Evolutionary conservation across 139 green algal species (phyloP).

Genomic region (Picochlorum sp.): DNA sequence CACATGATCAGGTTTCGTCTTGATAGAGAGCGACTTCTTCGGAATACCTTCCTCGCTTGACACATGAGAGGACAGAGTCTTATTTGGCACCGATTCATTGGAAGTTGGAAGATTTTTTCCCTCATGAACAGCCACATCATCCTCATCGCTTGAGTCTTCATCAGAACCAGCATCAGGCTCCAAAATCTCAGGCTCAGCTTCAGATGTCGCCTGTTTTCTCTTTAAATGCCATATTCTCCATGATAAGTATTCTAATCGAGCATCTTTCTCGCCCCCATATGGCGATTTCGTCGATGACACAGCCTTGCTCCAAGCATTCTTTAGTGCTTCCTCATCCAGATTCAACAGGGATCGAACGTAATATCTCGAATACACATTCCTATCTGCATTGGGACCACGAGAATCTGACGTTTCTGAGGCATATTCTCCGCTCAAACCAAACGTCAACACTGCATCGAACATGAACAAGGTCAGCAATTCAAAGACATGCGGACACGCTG

Average conservation of each 20-base stretch:
- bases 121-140: conserved; percentile 14
- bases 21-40: background rate
- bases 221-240: conserved; percentile 84
- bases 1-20: background rate
- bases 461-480: background rate
- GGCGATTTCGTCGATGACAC: conserved; percentile 21
- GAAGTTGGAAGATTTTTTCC: background rate
- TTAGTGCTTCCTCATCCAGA: conserved; percentile 60
- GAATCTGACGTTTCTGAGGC: conserved; percentile 19
- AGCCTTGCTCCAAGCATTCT: conserved; percentile 62
- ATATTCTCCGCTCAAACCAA: conserved; percentile 45
- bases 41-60: background rate
- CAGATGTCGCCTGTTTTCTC: conserved; percentile 32
- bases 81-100: background rate
- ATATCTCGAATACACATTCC: conserved; percentile 46
- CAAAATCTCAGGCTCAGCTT: conserved; percentile 7
- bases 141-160: conserved; percentile 1
- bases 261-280: conserved; percentile 51
- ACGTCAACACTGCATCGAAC: conserved; percentile 36
- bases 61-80: background rate
- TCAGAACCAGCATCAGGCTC: conserved; percentile 3
- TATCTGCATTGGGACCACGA: conserved; percentile 23
- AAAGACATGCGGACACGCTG: background rate
- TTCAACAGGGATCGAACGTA: conserved; percentile 72
- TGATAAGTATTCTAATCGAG: conserved; percentile 67